Conservation (phyloP, 2,329 filamentous ascomycete genomes). For the Diaporthe ilicicola region DNA sequence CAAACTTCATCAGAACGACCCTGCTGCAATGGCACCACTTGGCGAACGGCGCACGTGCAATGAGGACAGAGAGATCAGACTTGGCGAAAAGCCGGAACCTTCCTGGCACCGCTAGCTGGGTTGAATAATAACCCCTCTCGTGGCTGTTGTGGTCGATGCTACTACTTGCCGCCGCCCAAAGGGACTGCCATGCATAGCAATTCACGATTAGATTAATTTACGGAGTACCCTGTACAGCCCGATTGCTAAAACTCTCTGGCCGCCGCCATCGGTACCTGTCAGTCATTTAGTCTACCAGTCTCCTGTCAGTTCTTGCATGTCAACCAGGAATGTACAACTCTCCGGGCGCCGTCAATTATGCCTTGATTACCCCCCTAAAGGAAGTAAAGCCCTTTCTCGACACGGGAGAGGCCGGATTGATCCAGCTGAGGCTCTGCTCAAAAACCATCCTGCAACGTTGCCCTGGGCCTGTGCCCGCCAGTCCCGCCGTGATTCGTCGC, state of each 20-base stretch:
- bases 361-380: background rate
- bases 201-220: background rate
- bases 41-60: slow-evolving; percentile 5
- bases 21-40: background rate
- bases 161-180: slow-evolving; percentile 4
- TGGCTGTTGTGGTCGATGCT: background rate
- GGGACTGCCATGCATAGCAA: background rate
- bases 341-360: slow-evolving; percentile 1
- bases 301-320: too few species aligned
- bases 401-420: background rate
- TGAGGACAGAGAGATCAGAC: slow-evolving; percentile 3
- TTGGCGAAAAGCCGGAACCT: background rate
- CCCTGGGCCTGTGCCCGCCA: background rate
- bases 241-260: background rate
- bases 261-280: background rate
- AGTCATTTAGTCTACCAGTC: background rate
- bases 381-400: background rate
- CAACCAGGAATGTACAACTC: background rate
- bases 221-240: too few species aligned
- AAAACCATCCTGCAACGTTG: slow-evolving; percentile 11
- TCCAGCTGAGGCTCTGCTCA: background rate
- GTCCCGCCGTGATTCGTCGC: background rate
- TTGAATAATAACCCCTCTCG: too few species aligned
- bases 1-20: too few species aligned
- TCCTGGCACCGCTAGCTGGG: background rate